Conservation (phyloP, 2,329 filamentous ascomycete species). For the Clarireedia sp. region DNA sequence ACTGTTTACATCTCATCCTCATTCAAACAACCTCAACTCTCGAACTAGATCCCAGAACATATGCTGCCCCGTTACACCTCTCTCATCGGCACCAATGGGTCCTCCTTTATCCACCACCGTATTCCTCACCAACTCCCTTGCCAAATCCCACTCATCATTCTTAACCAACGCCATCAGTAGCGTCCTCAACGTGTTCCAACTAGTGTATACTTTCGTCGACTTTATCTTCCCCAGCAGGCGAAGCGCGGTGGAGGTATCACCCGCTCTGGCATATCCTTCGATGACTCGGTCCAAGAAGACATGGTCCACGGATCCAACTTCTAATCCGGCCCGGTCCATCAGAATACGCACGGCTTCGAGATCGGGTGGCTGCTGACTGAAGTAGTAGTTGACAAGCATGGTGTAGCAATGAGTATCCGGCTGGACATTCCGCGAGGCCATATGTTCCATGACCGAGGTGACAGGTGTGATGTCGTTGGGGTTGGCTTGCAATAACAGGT, state of each 20-base stretch:
- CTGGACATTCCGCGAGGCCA: conserved; percentile 44
- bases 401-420: conserved; percentile 64
- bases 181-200: conserved; percentile 23
- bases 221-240: conserved; percentile 36
- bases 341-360: conserved; percentile 51
- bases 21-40: conserved; percentile 18
- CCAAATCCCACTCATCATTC: conserved; percentile 27
- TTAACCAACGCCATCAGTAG: conserved; percentile 25
- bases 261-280: conserved; percentile 52
- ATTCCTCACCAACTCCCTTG: conserved; percentile 26
- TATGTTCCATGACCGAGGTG: conserved; percentile 53
- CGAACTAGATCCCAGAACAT: conserved; percentile 26
- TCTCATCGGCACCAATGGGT: conserved; percentile 13
- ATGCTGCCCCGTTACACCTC: conserved; percentile 24
- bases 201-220: conserved; percentile 10
- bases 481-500: conserved; percentile 44
- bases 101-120: conserved; percentile 21
- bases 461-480: conserved; percentile 39
- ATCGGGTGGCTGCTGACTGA: conserved; percentile 50
- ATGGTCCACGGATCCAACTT: conserved; percentile 37
- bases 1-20: neutral
- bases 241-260: conserved; percentile 43
- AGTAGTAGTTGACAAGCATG: conserved; percentile 61
- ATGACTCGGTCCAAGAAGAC: conserved; percentile 64
- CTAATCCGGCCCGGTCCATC: conserved; percentile 40